These are phyloP conservation scores for Candida nemodendra DNA, from an alignment of 805 yeast genomes.

Conservation along the genomic window DNA sequence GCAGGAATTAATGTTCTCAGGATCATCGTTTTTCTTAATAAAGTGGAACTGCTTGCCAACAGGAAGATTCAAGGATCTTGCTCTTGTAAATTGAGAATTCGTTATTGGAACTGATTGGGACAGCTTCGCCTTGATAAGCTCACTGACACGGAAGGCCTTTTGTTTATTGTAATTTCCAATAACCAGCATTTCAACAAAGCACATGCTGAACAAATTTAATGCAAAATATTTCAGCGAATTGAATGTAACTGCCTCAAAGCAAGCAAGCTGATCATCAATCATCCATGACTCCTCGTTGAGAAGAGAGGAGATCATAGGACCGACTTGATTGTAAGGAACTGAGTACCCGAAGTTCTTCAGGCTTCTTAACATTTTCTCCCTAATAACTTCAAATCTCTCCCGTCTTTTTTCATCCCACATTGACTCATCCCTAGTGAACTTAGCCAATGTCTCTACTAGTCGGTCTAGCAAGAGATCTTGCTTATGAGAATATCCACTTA, in stretches of 20 bases:
- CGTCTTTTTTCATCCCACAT: conserved; percentile 37
- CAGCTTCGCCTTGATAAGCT: conserved; percentile 40
- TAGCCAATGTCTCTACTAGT: conserved; percentile 52
- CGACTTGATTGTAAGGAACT: conserved; percentile 78
- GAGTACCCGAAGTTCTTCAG: conserved; percentile 67
- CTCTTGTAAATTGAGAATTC: conserved; percentile 42
- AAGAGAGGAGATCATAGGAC: conserved; percentile 57
- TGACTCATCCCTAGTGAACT: conserved; percentile 36
- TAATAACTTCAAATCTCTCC: conserved; percentile 64
- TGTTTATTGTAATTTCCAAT: conserved; percentile 67
- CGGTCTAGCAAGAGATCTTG: conserved; percentile 59
- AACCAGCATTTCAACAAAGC: conserved; percentile 68
- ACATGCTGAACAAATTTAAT: conserved; percentile 53
- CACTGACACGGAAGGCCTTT: conserved; percentile 52
- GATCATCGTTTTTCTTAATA: conserved; percentile 56
- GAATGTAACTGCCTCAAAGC: conserved; percentile 49
- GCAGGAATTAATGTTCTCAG: conserved; percentile 76
- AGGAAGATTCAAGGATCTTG: conserved; percentile 44
- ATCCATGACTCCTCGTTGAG: conserved; percentile 73
- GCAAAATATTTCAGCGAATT: conserved; percentile 39
- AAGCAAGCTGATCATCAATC: conserved; percentile 56
- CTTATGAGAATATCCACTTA: conserved; percentile 85
- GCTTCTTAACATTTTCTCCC: conserved; percentile 60
- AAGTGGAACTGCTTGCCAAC: conserved; percentile 41
- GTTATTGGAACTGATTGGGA: conserved; percentile 37